Evolutionary conservation across 1,284 basidiomycete genomes (phyloP).

Genomic region (Rhodotorula sp.): DNA sequence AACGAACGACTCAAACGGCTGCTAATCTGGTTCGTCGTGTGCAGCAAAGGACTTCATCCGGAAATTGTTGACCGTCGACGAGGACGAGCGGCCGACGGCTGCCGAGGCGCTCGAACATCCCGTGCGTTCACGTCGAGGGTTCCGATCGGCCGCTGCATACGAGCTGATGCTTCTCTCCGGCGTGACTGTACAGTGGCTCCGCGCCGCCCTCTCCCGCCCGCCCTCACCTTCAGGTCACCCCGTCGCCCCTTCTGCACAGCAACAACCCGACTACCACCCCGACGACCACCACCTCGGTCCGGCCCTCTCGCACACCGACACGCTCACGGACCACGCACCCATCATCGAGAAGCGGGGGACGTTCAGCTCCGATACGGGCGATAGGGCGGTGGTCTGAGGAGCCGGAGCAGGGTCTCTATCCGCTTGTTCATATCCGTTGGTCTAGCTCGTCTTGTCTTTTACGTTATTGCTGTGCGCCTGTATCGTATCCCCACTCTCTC

Average conservation of each 20-base stretch:
- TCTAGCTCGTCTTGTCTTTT: too few species aligned
- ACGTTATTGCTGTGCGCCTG: too few species aligned
- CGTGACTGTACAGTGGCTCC: conserved; percentile 19
- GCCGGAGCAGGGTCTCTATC: neutral
- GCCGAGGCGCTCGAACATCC: conserved; percentile 40
- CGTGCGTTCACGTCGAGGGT: neutral
- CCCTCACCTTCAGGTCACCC: conserved; percentile 14
- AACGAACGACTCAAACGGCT: neutral
- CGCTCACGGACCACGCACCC: conserved; percentile 24
- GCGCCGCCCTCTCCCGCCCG: conserved; percentile 28
- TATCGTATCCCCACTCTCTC: too few species aligned
- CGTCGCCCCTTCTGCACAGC: neutral
- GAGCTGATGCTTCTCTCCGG: neutral
- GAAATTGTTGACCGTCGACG: conserved; percentile 33
- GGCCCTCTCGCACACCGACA: conserved; percentile 14
- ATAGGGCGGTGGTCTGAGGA: neutral
- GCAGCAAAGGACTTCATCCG: conserved; percentile 43
- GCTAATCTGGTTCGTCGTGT: too few species aligned
- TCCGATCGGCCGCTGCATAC: too few species aligned
- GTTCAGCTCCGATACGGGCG: neutral
- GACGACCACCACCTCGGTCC: conserved; percentile 8
- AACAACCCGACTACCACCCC: neutral
- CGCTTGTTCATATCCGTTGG: too few species aligned
- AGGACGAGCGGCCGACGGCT: conserved; percentile 34
- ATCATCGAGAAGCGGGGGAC: conserved; percentile 30